Conservation (phyloP, 1,284 basidiomycete genomes). For the Blastosporella zonata region DNA sequence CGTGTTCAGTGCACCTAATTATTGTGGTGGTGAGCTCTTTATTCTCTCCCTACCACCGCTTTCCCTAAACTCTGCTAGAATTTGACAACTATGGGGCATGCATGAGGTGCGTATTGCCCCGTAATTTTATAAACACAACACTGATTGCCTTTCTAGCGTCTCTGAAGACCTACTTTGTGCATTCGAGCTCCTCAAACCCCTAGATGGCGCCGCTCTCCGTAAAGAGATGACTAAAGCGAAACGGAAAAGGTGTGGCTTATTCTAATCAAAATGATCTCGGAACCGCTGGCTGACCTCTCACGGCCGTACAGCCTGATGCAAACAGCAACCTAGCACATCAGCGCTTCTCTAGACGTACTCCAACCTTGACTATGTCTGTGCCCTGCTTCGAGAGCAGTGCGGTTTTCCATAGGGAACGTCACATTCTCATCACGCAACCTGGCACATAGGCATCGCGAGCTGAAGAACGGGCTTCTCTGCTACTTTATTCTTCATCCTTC, state of each 20-base stretch:
- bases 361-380: conserved; percentile 2
- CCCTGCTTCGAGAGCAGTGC: conserved; percentile 13
- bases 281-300: conserved; percentile 4
- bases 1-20: conserved; percentile 97
- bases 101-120: conserved; percentile 61
- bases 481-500: conserved; percentile 11
- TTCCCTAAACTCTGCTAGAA: conserved; percentile 46
- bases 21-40: conserved; percentile 84
- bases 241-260: conserved; percentile 76
- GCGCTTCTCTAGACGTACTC: conserved; percentile 5
- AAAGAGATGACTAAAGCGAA: conserved; percentile 99
- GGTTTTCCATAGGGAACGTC: conserved; percentile 4
- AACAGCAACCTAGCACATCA: conserved; percentile 28
- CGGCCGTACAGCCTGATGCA: conserved; percentile 33
- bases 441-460: conserved; percentile 12
- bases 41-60: conserved; percentile 9
- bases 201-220: conserved; percentile 92
- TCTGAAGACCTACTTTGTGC: conserved; percentile 97
- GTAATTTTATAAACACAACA: conserved; percentile 4
- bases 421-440: conserved; percentile 4
- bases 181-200: conserved; percentile 95
- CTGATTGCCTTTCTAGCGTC: conserved; percentile 53
- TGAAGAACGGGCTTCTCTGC: conserved; percentile 16
- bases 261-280: conserved; percentile 10
- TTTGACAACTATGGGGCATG: conserved; percentile 98